phyloP scores from a whole-genome alignment of 805 yeast species.

The Saccharomyces kudriavzevii region DNA sequence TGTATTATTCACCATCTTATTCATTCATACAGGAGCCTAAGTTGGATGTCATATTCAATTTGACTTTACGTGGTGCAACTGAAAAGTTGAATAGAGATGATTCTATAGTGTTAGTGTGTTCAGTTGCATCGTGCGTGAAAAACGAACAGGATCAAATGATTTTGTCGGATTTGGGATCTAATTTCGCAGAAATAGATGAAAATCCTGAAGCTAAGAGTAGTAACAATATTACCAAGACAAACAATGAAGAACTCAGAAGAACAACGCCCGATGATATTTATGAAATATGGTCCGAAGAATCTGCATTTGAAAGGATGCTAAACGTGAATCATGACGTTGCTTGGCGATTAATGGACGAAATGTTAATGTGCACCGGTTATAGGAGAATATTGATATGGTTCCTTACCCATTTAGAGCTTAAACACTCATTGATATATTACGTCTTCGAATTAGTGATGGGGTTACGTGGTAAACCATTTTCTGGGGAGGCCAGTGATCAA shows the following conservation, averaged over 20 bases:
- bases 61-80: constrained; percentile 15
- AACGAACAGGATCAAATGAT: constrained; percentile 34
- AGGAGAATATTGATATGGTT: constrained; percentile 61
- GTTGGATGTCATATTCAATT: constrained; percentile 7
- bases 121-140: constrained; percentile 48
- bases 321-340: constrained; percentile 45
- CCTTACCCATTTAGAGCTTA: constrained; percentile 52
- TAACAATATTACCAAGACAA: neutral
- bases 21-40: constrained; percentile 13
- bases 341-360: constrained; percentile 55
- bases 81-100: constrained; percentile 13
- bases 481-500: constrained; percentile 3
- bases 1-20: constrained; percentile 25
- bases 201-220: neutral
- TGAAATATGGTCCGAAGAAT: constrained; percentile 36
- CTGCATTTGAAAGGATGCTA: constrained; percentile 45
- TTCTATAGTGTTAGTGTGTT: constrained; percentile 17
- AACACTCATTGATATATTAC: constrained; percentile 50
- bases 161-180: constrained; percentile 6
- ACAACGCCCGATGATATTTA: constrained; percentile 46
- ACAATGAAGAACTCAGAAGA: constrained; percentile 4
- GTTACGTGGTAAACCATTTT: constrained; percentile 38
- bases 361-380: constrained; percentile 60
- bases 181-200: neutral
- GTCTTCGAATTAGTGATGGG: constrained; percentile 53